Percentiles rank a stretch among this genome's conserved stretches.
These are phyloP conservation scores for Calamus simplicifolius DNA, from an alignment of 176 grass and related monocot species.

Conservation along the genomic window DNA sequence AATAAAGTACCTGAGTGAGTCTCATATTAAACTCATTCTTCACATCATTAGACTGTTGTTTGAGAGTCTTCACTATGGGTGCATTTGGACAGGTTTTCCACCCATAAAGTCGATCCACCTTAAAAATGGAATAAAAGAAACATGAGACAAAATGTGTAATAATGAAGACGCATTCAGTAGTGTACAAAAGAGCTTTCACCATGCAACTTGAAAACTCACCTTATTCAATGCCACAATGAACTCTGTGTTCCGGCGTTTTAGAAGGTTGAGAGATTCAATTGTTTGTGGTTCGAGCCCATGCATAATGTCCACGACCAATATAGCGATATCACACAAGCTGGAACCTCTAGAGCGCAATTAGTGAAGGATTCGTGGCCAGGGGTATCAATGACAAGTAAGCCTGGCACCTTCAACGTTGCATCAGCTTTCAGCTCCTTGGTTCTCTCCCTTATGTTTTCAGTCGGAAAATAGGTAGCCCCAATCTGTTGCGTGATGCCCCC, in stretches of 20 bases:
- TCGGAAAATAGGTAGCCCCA: conserved; percentile 89
- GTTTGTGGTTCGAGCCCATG: conserved; percentile 92
- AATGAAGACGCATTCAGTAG: too few species aligned
- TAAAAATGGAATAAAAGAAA: conserved; percentile 18
- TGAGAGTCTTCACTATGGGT: conserved; percentile 69
- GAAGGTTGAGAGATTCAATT: conserved; percentile 83
- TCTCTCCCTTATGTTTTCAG: conserved; percentile 98
- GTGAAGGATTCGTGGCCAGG: conserved; percentile 87
- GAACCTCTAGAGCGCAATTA: conserved; percentile 97
- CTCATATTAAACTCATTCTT: conserved; percentile 87
- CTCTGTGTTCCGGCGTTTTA: conserved; percentile 64
- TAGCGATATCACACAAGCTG: conserved; percentile 92
- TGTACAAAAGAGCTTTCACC: not conserved
- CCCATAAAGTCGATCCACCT: conserved; percentile 97
- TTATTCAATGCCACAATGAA: conserved; percentile 99
- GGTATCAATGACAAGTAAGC: conserved; percentile 95
- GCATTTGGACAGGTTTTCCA: conserved; percentile 69
- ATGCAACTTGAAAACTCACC: conserved; percentile 29
- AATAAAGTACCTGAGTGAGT: conserved; percentile 63
- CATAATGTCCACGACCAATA: conserved; percentile 98
- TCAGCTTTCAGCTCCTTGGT: conserved; percentile 87
- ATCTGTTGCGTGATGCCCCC: conserved; percentile 98
- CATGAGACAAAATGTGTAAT: conserved; percentile 5
- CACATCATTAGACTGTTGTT: conserved; percentile 84
- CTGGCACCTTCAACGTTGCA: conserved; percentile 89